A percentile compares a stretch with the other conserved stretches of the same genome.
phyloP scores from a whole-genome alignment of 495 filamentous ascomycete species.

The Coniosporium apollinis region DNA sequence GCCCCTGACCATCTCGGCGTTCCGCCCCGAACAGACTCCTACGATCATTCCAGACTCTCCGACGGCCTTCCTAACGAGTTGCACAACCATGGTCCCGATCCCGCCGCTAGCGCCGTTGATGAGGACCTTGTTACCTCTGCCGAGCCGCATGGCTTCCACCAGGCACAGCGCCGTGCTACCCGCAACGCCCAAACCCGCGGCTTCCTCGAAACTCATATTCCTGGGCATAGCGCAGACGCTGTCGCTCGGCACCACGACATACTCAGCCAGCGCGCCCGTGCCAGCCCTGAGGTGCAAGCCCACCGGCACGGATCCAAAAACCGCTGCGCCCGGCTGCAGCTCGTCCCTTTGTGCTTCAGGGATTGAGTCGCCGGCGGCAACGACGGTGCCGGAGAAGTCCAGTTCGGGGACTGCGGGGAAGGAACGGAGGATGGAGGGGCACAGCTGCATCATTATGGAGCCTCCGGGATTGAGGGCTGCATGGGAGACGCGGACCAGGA shows the following conservation, averaged over 20 bases:
- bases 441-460: constrained; percentile 18
- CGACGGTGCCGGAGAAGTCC: constrained; percentile 27
- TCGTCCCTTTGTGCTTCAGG: background rate
- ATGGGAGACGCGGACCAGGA: constrained; percentile 24
- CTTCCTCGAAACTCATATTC: constrained; percentile 8
- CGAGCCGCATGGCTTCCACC: constrained; percentile 13
- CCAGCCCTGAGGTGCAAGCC: constrained; percentile 13
- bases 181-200: constrained; percentile 21
- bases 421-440: constrained; percentile 20
- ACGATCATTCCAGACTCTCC: constrained; percentile 22
- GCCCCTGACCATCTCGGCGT: constrained; percentile 16
- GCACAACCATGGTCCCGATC: constrained; percentile 23
- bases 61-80: constrained; percentile 20
- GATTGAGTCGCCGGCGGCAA: constrained; percentile 12
- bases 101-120: constrained; percentile 28
- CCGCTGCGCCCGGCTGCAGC: constrained; percentile 14
- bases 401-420: constrained; percentile 23
- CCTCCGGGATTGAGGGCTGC: constrained; percentile 28
- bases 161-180: constrained; percentile 21
- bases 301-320: constrained; percentile 22
- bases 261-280: constrained; percentile 22
- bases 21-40: constrained; percentile 24
- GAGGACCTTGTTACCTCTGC: constrained; percentile 18
- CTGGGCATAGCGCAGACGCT: constrained; percentile 16
- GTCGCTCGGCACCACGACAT: constrained; percentile 17